phyloP scores from a whole-genome alignment of 495 filamentous ascomycete genomes.

The Tuber umbilicatum region DNA sequence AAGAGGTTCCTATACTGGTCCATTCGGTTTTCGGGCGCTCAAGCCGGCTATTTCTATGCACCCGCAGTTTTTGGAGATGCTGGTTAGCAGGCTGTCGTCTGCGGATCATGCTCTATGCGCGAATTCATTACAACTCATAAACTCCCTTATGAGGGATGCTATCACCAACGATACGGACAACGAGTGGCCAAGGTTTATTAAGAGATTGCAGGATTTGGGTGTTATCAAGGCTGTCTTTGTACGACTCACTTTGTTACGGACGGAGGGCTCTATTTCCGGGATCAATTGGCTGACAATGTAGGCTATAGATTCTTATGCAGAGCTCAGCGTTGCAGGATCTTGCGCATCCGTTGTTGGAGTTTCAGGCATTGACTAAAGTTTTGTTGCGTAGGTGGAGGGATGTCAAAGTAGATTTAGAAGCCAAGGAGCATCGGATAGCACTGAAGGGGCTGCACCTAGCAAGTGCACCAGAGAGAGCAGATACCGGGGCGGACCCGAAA shows the following conservation, averaged over 20 bases:
- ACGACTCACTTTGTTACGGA: slow-evolving; percentile 14
- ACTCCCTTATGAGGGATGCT: slow-evolving; percentile 87
- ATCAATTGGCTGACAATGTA: slow-evolving; percentile 5
- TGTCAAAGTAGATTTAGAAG: slow-evolving; percentile 72
- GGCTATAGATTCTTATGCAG: slow-evolving; percentile 67
- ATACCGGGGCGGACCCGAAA: slow-evolving; percentile 26
- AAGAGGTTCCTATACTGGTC: slow-evolving; percentile 43
- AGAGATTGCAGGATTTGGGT: slow-evolving; percentile 82
- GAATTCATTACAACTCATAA: slow-evolving; percentile 90
- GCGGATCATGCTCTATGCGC: slow-evolving; percentile 95
- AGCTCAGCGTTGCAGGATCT: slow-evolving; percentile 88
- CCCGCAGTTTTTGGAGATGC: slow-evolving; percentile 89
- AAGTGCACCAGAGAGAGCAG: slow-evolving; percentile 60
- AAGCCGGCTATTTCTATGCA: slow-evolving; percentile 86
- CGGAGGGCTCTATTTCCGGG: background rate
- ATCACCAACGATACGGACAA: slow-evolving; percentile 67
- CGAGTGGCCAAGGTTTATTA: slow-evolving; percentile 96
- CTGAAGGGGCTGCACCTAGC: slow-evolving; percentile 77
- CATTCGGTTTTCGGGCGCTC: slow-evolving; percentile 79
- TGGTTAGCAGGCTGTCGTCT: slow-evolving; percentile 78
- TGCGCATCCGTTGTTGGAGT: slow-evolving; percentile 86
- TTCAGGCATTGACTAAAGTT: slow-evolving; percentile 86
- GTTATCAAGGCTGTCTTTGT: slow-evolving; percentile 84
- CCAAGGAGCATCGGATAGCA: slow-evolving; percentile 80
- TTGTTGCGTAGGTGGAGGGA: slow-evolving; percentile 86